phyloP scores from a whole-genome alignment of 106 monocot species.

The Xerophyta viscosa region DNA sequence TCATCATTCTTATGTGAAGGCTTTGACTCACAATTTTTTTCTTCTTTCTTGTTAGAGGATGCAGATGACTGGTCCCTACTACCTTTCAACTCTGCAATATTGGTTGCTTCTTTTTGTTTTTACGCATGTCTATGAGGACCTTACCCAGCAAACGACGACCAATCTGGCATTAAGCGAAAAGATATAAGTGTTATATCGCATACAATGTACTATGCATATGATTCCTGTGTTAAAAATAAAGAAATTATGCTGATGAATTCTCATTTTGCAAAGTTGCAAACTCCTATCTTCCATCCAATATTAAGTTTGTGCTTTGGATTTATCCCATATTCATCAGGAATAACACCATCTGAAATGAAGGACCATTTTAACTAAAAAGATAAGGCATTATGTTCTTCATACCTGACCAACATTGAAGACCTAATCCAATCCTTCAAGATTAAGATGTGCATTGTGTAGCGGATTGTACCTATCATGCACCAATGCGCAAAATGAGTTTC shows the following conservation, averaged over 20 bases:
- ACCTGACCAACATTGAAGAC: constrained; percentile 94
- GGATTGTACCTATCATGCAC: constrained; percentile 99
- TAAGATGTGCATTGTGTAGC: constrained; percentile 96
- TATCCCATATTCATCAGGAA: constrained; percentile 97
- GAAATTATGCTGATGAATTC: no score
- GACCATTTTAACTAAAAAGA: no score
- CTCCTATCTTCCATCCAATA: constrained; percentile 99
- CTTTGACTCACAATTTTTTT: constrained; percentile 31
- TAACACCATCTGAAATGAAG: constrained; percentile 98
- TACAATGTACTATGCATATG: no score
- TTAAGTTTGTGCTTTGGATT: constrained; percentile 94
- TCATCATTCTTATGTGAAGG: constrained; percentile 51
- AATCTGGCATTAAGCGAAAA: constrained; percentile 69
- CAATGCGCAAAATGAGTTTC: no score
- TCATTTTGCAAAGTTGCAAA: no score
- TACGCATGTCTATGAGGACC: constrained; percentile 81
- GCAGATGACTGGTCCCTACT: constrained; percentile 25
- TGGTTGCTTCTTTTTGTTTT: constrained; percentile 92
- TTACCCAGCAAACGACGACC: constrained; percentile 91
- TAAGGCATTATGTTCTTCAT: not conserved
- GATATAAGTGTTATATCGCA: no score
- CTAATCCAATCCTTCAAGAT: constrained; percentile 85
- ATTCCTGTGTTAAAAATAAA: no score
- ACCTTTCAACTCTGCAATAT: constrained; percentile 72
- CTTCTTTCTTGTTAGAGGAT: constrained; percentile 31